Percentiles rank a stretch among this genome's conserved stretches.
phyloP scores from a whole-genome alignment of 345 rosid species.

The Mercurialis annua region DNA sequence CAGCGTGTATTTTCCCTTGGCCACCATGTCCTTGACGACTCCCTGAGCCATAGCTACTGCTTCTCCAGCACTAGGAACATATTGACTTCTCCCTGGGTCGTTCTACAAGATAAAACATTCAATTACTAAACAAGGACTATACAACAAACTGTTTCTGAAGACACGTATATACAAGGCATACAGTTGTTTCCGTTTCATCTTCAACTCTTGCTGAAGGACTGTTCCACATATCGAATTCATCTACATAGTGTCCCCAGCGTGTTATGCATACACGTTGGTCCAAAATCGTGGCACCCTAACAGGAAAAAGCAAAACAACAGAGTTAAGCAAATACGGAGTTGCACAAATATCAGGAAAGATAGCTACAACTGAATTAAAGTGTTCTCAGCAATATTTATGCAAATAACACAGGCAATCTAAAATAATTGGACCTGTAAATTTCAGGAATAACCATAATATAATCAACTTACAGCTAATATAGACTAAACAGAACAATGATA shows the following conservation, averaged over 20 bases:
- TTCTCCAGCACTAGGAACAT: slow-evolving; percentile 54
- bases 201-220: slow-evolving; percentile 29
- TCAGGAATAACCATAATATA: not conserved
- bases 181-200: slow-evolving; percentile 46
- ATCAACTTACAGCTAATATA: too few relatives aligned
- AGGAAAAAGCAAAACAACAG: slow-evolving; percentile 1
- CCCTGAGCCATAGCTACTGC: slow-evolving; percentile 68
- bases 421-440: slow-evolving; percentile 2
- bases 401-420: too few relatives aligned
- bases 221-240: slow-evolving; percentile 61
- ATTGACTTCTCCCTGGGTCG: slow-evolving; percentile 34
- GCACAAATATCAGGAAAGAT: not conserved
- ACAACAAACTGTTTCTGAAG: slow-evolving; percentile 7
- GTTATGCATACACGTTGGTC: slow-evolving; percentile 77
- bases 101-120: slow-evolving; percentile 17
- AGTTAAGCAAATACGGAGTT: not conserved
- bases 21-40: slow-evolving; percentile 63
- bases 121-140: not conserved
- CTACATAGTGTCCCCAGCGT: slow-evolving; percentile 60
- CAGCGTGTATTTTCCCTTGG: slow-evolving; percentile 72
- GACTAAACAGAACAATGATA: not conserved
- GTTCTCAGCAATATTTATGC: not conserved
- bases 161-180: slow-evolving; percentile 29
- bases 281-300: slow-evolving; percentile 72
- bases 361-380: not conserved